Base-by-base conservation (phyloP, 331 rosid species). In the Cydonia oblonga region DNA sequence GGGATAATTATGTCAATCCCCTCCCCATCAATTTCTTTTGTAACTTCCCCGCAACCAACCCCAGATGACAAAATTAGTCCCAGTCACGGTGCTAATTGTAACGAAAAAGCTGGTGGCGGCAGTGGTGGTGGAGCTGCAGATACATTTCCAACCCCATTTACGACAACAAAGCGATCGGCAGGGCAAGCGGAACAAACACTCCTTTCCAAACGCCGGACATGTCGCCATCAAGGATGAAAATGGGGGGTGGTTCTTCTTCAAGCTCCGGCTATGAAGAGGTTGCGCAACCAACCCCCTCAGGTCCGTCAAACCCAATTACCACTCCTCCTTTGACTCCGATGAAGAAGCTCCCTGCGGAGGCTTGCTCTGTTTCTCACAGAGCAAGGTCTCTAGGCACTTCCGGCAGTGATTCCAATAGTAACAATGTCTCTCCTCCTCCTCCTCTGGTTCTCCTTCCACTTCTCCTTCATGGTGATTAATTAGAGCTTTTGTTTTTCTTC, bases 131-230 rank as follows among this genome's bases (percentile, higher is more conserved):
- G 53, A 46, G 53, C 53, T 38, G 75, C 15, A 35, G 81, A 82
- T 95, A 95, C 85, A 95, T 95, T 83, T 95, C 93, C 10, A 95
- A 93, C 65, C 98, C 96, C 71, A 86, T 93, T 22, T 93, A 82
- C 49, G 97, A 88, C 68, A 84, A 87, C 22, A 84, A 84, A 32
- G 84, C 76, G 38, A 71, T 65, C 19, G 33, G 13, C 52, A 71
- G 57, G 18, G 26, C 12, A 8, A 78, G 81, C 52, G 78, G 64
- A 11, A 82, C 38, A 28, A 93, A 96, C 4, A 65, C 76, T 25
- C 96, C 97, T 18, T 95, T 91, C 73, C 89, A 91, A 70, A 95
- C 99, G 9, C 99, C 99, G 6, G 79, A 85, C 35, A 80, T 96
- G 49, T 93, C 98, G 3, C 97, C 98, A 51, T 89, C 97, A 1